phyloP scores from a whole-genome alignment of 306 rosid species.

The Ormosia emarginata region DNA sequence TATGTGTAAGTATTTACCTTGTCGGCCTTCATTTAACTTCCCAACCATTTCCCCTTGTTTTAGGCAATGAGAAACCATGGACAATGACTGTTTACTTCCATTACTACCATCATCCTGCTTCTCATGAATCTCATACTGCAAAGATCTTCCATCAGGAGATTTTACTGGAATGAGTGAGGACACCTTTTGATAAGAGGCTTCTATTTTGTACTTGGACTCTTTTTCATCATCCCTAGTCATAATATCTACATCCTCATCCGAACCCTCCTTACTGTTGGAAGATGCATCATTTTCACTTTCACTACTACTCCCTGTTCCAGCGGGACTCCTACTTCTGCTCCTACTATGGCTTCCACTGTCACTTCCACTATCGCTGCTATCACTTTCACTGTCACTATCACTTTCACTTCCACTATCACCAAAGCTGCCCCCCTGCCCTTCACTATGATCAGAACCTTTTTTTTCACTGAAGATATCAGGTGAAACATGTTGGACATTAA shows the following conservation, averaged over 20 bases:
- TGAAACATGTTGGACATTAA: conserved; percentile 49
- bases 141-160: conserved; percentile 51
- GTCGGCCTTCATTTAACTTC: conserved; percentile 53
- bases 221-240: conserved; percentile 96
- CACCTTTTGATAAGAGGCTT: conserved; percentile 44
- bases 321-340: conserved; percentile 74
- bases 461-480: conserved; percentile 57
- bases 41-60: conserved; percentile 58
- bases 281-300: conserved; percentile 93
- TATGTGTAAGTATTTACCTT: conserved; percentile 33
- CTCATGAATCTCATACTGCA: conserved; percentile 51
- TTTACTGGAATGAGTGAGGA: conserved; percentile 44
- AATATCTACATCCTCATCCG: conserved; percentile 92
- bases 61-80: conserved; percentile 49
- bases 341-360: conserved; percentile 87
- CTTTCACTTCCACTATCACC: conserved; percentile 81
- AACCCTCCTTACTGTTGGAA: conserved; percentile 71
- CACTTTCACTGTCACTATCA: conserved; percentile 63
- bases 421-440: conserved; percentile 67
- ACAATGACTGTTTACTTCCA: conserved; percentile 46
- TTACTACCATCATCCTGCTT: conserved; percentile 61
- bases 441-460: conserved; percentile 63
- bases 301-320: conserved; percentile 72
- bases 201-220: conserved; percentile 55
- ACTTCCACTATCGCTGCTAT: conserved; percentile 82